Base-by-base conservation (phyloP, 345 rosid species). In the Gossypium australe region DNA sequence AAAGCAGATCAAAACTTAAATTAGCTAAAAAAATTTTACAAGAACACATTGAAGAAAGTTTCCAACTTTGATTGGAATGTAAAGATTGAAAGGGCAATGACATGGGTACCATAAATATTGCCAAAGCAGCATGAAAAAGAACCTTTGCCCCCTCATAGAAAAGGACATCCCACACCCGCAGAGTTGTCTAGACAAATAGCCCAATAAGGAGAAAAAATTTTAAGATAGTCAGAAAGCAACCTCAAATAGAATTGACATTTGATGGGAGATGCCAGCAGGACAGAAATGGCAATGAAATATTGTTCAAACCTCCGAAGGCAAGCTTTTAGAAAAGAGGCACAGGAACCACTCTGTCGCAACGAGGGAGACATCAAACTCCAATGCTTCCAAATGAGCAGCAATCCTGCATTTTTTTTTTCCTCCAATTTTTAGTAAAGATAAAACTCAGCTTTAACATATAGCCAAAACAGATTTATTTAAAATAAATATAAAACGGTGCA, bases 271-370 rank as follows among this genome's bases (percentile, higher is more conserved):
- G 34, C 13, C 3, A 7, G 44, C 56, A 7, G 3, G 18, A 52
- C 12, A 51, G 11, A 59, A 11, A 44, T 43, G 24, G 43, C 7
- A 47, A 70, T 13, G 17, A n/a, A 24, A 55, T 74, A 47, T 66
- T n/a, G 56, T 74, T 74, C 80, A 59, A 79, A 96, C 99, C 98
- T 96, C 99, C 0, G 99, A 96, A 67, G 99, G 99, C 84, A 96
- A 81, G 85, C 99, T 96, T 84, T 96, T 96, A 3, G 99, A 92
- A 83, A 96, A 96, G 77, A 96, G 97, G 83, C 99, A 96, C 44
- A 96, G 85, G 82, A 96, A 96, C 98, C 99, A 96, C 85, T 96
- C 98, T 0, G 99, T 92, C 77, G 99, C 92, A 76, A 96, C 99
- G 61, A 96, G 99, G 78, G 99, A 89, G 62, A 93, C 97, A 80